A percentile compares a stretch with the other conserved stretches of the same genome.
Evolutionary conservation across 441 rosid genomes (phyloP).

Genomic region (Populus hybrid): DNA sequence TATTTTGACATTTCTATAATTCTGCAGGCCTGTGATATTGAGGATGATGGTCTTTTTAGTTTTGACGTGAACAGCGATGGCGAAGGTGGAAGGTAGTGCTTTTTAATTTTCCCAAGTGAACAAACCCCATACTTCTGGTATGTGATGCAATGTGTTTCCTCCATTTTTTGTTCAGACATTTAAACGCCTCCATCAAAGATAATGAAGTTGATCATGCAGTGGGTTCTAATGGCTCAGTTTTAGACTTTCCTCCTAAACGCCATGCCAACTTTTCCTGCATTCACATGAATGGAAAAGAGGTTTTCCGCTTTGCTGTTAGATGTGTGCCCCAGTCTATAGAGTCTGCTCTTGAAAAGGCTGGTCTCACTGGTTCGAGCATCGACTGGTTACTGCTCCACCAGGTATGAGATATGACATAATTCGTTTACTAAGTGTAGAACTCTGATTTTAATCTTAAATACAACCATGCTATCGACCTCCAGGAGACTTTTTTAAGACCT

Average conservation of each 20-base stretch:
- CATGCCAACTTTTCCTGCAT: conserved; percentile 55
- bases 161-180: conserved; percentile 51
- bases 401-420: conserved; percentile 41
- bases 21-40: conserved; percentile 75
- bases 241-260: conserved; percentile 56
- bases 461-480: background rate
- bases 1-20: conserved; percentile 7
- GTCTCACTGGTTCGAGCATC: conserved; percentile 59
- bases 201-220: conserved; percentile 36
- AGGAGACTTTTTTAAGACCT: background rate
- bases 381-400: conserved; percentile 97
- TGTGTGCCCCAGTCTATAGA: conserved; percentile 85
- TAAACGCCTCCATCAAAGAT: conserved; percentile 47
- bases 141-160: conserved; percentile 9
- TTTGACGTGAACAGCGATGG: conserved; percentile 90
- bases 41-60: conserved; percentile 77
- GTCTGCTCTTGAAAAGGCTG: conserved; percentile 72
- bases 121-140: conserved; percentile 6
- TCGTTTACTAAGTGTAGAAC: background rate
- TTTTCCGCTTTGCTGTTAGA: conserved; percentile 83
- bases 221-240: conserved; percentile 62
- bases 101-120: background rate
- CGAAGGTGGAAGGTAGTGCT: conserved; percentile 62
- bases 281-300: conserved; percentile 95
- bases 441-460: background rate